Evolutionary conservation across 371 early-diverging fungal genomes (phyloP).

Genomic region (Aphelidium insulamus): DNA sequence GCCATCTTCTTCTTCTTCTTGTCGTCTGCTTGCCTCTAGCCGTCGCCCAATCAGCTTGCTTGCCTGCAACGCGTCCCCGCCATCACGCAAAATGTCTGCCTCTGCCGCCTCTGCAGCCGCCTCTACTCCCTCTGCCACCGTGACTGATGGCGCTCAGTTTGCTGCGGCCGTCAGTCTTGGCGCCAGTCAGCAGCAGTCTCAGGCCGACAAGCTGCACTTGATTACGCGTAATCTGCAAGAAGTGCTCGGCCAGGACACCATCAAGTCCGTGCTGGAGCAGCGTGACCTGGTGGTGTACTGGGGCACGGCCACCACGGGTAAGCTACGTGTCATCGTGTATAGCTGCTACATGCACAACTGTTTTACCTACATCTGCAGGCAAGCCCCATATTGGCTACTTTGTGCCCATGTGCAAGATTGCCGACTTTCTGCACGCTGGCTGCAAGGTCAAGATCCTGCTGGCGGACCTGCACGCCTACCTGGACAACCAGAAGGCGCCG

Average conservation of each 20-base stretch:
- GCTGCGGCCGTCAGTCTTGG: too few species aligned
- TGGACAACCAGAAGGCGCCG: constrained; percentile 98
- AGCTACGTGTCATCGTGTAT: constrained; percentile 21
- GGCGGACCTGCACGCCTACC: constrained; percentile 97
- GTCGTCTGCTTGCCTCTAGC: too few species aligned
- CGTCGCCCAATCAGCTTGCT: too few species aligned
- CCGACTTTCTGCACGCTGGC: constrained; percentile 90
- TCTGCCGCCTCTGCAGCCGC: too few species aligned
- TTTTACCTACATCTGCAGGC: constrained; percentile 70
- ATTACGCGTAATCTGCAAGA: constrained; percentile 95
- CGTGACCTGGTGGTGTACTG: constrained; percentile 93
- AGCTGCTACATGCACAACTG: neutral
- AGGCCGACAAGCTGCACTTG: constrained; percentile 48
- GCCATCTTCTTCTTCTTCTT: too few species aligned
- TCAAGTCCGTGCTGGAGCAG: constrained; percentile 62
- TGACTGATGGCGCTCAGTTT: too few species aligned
- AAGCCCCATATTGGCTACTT: constrained; percentile 97
- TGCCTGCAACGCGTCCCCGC: too few species aligned
- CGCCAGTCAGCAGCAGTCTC: too few species aligned
- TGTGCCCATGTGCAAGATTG: constrained; percentile 94
- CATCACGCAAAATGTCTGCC: too few species aligned
- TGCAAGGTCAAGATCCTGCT: constrained; percentile 82
- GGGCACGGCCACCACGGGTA: constrained; percentile 77
- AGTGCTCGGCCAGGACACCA: constrained; percentile 74
- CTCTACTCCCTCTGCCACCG: too few species aligned